Conservation (phyloP, 2,329 filamentous ascomycete species). For the Cephalotrichum gorgonifer region DNA sequence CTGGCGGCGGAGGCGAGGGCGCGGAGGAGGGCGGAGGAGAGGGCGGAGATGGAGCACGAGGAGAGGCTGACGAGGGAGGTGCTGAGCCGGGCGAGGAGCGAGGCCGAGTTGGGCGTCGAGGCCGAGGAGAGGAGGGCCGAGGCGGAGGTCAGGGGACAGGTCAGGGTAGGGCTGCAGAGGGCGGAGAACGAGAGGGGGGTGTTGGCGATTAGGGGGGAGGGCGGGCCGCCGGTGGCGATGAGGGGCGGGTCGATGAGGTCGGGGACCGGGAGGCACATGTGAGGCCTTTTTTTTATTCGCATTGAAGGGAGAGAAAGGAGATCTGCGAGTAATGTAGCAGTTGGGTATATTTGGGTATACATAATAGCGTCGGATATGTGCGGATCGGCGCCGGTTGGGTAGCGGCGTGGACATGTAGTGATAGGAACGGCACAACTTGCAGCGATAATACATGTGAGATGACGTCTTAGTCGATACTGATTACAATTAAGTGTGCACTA, state of each 20-base stretch:
- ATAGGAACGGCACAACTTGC: too few relatives aligned
- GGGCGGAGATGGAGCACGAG: slow-evolving; percentile 32
- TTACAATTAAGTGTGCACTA: too few relatives aligned
- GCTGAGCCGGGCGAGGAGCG: slow-evolving; percentile 28
- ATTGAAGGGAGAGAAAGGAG: too few relatives aligned
- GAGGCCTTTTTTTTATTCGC: too few relatives aligned
- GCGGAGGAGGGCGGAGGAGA: slow-evolving; percentile 23
- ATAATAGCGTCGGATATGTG: background rate
- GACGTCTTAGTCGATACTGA: too few relatives aligned
- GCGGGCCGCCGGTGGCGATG: slow-evolving; percentile 31
- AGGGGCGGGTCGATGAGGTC: background rate
- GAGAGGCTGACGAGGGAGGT: slow-evolving; percentile 34
- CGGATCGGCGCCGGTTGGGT: too few relatives aligned
- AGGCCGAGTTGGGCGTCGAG: slow-evolving; percentile 36
- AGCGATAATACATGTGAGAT: too few relatives aligned
- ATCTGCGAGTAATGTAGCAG: too few relatives aligned
- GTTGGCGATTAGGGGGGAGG: slow-evolving; percentile 35
- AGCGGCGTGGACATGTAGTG: too few relatives aligned
- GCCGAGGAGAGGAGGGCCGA: slow-evolving; percentile 31
- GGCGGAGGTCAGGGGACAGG: slow-evolving; percentile 38
- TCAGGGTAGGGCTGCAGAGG: slow-evolving; percentile 30
- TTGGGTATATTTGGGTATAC: too few relatives aligned
- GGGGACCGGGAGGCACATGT: too few relatives aligned
- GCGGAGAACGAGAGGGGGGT: slow-evolving; percentile 38
- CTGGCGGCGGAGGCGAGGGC: slow-evolving; percentile 15